Evolutionary conservation across 192 early-diverging fungal species (phyloP).

Genomic region (Cetraspora pellucida): DNA sequence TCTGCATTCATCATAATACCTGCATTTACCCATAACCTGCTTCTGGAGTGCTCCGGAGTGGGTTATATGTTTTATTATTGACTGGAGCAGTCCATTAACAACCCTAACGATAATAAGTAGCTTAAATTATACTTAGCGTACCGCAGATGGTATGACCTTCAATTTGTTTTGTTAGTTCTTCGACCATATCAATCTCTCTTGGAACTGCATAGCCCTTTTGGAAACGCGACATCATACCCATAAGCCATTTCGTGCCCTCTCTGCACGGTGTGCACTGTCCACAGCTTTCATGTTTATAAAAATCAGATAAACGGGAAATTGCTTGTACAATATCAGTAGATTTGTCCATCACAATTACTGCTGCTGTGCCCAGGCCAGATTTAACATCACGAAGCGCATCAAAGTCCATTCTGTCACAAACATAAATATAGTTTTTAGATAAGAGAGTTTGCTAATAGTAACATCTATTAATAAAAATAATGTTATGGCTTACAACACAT

Average conservation of each 20-base stretch:
- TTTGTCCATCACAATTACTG: constrained; percentile 99
- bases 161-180: constrained; percentile 94
- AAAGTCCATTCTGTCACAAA: constrained; percentile 87
- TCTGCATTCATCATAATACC: too few relatives aligned
- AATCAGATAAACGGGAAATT: constrained; percentile 88
- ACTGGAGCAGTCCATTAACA: too few relatives aligned
- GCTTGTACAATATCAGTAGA: constrained; percentile 92
- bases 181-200: constrained; percentile 94
- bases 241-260: constrained; percentile 94
- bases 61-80: too few relatives aligned
- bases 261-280: constrained; percentile 99
- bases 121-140: not conserved
- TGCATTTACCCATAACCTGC: too few relatives aligned
- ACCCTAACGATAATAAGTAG: too few relatives aligned
- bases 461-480: not conserved
- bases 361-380: constrained; percentile 94
- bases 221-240: constrained; percentile 95
- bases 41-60: too few relatives aligned
- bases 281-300: constrained; percentile 98
- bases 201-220: constrained; percentile 79
- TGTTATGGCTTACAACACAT: constrained; percentile 61
- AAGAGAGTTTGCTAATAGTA: not conserved
- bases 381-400: constrained; percentile 93
- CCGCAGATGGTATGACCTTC: constrained; percentile 99
- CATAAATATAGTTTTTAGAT: not conserved